Evolutionary conservation across 2,329 filamentous ascomycete genomes (phyloP).

Genomic region (Pestalotiopsis sp.): DNA sequence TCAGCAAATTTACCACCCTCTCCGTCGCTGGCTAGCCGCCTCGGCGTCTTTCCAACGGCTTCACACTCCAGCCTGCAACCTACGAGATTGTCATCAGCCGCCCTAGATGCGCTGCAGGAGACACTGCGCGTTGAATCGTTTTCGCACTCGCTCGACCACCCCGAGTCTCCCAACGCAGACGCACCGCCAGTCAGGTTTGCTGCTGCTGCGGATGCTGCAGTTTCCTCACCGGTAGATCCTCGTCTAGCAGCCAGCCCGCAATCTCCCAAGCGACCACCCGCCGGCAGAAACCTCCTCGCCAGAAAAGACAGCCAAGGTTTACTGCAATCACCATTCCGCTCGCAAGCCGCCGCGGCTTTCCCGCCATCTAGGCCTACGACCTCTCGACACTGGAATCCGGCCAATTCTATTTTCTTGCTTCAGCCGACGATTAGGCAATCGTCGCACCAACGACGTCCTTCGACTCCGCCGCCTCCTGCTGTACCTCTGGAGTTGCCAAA

Average conservation of each 20-base stretch:
- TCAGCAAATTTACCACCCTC: constrained; percentile 15
- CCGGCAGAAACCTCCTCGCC: constrained; percentile 24
- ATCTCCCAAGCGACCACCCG: constrained; percentile 18
- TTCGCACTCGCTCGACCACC: constrained; percentile 7
- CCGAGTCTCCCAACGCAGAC: constrained; percentile 1
- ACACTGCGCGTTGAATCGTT: constrained; percentile 9
- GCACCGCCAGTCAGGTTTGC: not conserved
- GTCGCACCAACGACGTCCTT: constrained; percentile 46
- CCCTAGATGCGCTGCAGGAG: constrained; percentile 26
- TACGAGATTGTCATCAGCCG: constrained; percentile 27
- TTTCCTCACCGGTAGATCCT: not conserved
- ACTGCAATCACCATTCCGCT: constrained; percentile 10
- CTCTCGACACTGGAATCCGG: constrained; percentile 61
- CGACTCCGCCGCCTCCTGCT: constrained; percentile 54
- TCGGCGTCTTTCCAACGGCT: constrained; percentile 30
- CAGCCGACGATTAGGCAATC: constrained; percentile 12
- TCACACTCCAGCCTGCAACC: constrained; percentile 27
- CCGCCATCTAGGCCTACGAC: constrained; percentile 44
- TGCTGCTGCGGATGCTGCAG: not conserved
- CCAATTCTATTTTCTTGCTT: constrained; percentile 57
- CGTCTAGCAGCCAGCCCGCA: constrained; percentile 9
- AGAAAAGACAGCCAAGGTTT: constrained; percentile 14
- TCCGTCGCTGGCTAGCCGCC: not conserved
- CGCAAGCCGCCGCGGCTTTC: constrained; percentile 21
- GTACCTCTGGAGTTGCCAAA: constrained; percentile 50